Evolutionary conservation across 768 basidiomycete species (phyloP), one percentile per base, ranked within the genome.

Genomic region (Suillus plorans): DNA sequence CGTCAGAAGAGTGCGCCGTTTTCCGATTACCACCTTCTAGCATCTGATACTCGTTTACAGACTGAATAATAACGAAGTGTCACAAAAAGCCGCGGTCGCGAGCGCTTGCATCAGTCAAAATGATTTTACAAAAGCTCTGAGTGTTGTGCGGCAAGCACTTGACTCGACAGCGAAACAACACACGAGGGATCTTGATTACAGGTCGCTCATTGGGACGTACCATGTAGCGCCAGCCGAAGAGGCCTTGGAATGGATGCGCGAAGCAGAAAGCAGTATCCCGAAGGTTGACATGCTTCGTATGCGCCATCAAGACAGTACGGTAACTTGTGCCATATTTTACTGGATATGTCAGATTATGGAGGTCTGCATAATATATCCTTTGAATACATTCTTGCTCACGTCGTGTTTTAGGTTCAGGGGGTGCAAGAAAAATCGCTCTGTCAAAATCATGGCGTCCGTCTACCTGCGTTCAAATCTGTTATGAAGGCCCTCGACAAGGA

Each of bases 311-410:
- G 44, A 53, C 0, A 60, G 63, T 42, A 64, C 72, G 18, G 71
- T 80, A 31, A 76, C 69, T 47, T 80, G 77, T 53, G 78, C 78
- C 4, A 69, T 84, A 4, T 86, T 84, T 69, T 80, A 76, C 60
- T 86, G 84, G 84, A 75, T 80, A 3, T 82, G 76, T 59, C 77
- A 77, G 47, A 55, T 77, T 44, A 71, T 79, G 39, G 78, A 79
- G 70, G 84, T 84, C 25, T 10, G 58, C 58, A 44, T 10, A 16
- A 13, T 42, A 20, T 20, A 6, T 31, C 20, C 18, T 31, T 18
- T 13, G 12, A 10, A 42, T 12, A 31, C 16, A 13, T 28, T 4
- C 13, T 25, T 39, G 28, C 25, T 44, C 49, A 36, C 1, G 3
- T 28, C 16, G 12, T 31, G 31, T 31, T 31, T 6, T 14, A 31